phyloP scores from a whole-genome alignment of 495 filamentous ascomycete genomes.

The Acidiella bohemica region DNA sequence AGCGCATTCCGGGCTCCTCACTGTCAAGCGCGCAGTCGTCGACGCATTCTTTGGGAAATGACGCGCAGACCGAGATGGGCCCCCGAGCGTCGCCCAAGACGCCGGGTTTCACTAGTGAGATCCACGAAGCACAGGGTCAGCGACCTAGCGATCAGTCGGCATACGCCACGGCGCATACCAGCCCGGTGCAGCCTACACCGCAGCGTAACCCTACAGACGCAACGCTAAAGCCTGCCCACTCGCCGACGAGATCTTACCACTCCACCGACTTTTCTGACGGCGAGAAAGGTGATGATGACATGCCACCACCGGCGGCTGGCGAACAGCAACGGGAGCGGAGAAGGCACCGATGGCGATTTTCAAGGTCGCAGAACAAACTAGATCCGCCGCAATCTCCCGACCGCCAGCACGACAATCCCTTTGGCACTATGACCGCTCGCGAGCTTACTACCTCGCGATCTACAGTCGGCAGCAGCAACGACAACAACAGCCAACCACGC shows the following conservation, averaged over 20 bases:
- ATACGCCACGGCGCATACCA: slow-evolving; percentile 26
- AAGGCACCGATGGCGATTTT: slow-evolving; percentile 59
- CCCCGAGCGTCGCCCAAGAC: slow-evolving; percentile 3
- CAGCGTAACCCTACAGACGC: slow-evolving; percentile 11
- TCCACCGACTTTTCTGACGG: slow-evolving; percentile 43
- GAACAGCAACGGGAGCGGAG: slow-evolving; percentile 42
- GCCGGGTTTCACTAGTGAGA: slow-evolving; percentile 1
- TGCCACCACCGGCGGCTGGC: slow-evolving; percentile 41
- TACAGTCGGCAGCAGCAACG: slow-evolving; percentile 18
- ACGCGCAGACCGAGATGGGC: neutral
- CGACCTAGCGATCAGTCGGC: slow-evolving; percentile 1
- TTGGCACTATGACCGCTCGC: slow-evolving; percentile 11
- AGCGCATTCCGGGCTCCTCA: slow-evolving; percentile 54
- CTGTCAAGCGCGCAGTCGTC: slow-evolving; percentile 81
- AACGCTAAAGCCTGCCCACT: slow-evolving; percentile 13
- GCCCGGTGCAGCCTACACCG: slow-evolving; percentile 23
- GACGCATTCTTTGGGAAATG: slow-evolving; percentile 49
- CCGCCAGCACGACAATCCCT: slow-evolving; percentile 1
- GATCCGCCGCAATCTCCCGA: slow-evolving; percentile 27
- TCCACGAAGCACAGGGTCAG: neutral
- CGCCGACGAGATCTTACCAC: slow-evolving; percentile 19
- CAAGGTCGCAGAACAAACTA: slow-evolving; percentile 40
- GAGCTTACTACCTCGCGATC: slow-evolving; percentile 14
- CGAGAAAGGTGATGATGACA: slow-evolving; percentile 50
- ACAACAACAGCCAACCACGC: slow-evolving; percentile 1